Evolutionary conservation across 768 basidiomycete species (phyloP).

Genomic region (Suillus decipiens): DNA sequence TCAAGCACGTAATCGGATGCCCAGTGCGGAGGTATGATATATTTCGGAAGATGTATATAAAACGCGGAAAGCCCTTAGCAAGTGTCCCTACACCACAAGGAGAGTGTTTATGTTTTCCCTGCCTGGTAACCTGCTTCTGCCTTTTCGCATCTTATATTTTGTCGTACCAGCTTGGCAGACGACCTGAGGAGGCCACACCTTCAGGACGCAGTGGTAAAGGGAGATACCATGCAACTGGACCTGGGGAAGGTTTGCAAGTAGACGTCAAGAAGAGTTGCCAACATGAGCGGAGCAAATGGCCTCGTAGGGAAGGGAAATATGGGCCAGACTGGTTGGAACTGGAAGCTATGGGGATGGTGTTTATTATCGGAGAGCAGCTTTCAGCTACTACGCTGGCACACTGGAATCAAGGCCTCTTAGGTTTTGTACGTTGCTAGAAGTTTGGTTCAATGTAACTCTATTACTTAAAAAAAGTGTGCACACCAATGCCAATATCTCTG

Average conservation of each 20-base stretch:
- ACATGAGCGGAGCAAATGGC: slow-evolving; percentile 78
- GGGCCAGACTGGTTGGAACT: slow-evolving; percentile 39
- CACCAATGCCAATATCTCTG: slow-evolving; percentile 61
- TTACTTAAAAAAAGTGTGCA: slow-evolving; percentile 15
- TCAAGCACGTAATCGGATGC: slow-evolving; percentile 86
- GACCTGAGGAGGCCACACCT: slow-evolving; percentile 42
- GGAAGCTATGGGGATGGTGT: slow-evolving; percentile 49
- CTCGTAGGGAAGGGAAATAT: slow-evolving; percentile 49
- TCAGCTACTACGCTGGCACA: slow-evolving; percentile 6
- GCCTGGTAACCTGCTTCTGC: slow-evolving; percentile 87
- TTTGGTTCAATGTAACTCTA: background rate
- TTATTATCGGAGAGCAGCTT: slow-evolving; percentile 66
- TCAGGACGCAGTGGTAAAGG: slow-evolving; percentile 15
- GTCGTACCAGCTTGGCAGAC: slow-evolving; percentile 81
- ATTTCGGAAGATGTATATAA: slow-evolving; percentile 87
- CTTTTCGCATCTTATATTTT: slow-evolving; percentile 85
- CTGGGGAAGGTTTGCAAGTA: slow-evolving; percentile 62
- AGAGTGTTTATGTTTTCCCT: slow-evolving; percentile 71
- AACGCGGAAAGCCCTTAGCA: slow-evolving; percentile 83
- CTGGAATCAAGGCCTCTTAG: background rate
- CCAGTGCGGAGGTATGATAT: slow-evolving; percentile 71
- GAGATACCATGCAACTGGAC: slow-evolving; percentile 65
- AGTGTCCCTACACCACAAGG: slow-evolving; percentile 53
- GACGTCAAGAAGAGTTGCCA: slow-evolving; percentile 78
- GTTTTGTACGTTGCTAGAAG: slow-evolving; percentile 3